phyloP scores from a whole-genome alignment of 2,329 filamentous ascomycete species.

The Blastomyces gilchristii region DNA sequence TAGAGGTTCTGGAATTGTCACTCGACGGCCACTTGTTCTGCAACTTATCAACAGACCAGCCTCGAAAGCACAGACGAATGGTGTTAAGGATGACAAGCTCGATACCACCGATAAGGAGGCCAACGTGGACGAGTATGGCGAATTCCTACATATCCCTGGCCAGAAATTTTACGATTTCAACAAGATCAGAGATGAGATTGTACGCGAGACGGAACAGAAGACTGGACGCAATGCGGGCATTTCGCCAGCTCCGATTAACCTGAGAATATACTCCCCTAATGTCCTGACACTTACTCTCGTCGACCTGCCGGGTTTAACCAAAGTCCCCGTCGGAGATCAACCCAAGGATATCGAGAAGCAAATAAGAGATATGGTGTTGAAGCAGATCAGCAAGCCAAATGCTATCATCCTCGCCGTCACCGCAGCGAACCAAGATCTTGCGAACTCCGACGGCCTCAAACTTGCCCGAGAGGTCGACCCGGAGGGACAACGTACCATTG shows the following conservation, averaged over 20 bases:
- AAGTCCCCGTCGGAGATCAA: constrained; percentile 93
- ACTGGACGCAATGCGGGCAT: constrained; percentile 94
- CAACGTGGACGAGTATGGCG: constrained; percentile 94
- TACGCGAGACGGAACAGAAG: constrained; percentile 91
- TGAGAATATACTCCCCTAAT: constrained; percentile 96
- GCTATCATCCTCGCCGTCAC: constrained; percentile 96
- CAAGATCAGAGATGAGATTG: constrained; percentile 96
- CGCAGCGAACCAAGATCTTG: constrained; percentile 92
- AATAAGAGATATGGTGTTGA: constrained; percentile 95
- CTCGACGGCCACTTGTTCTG: constrained; percentile 85
- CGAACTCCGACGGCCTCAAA: constrained; percentile 96
- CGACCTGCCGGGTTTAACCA: constrained; percentile 90
- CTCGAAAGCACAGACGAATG: constrained; percentile 56
- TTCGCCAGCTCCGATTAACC: constrained; percentile 90
- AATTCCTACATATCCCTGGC: constrained; percentile 94
- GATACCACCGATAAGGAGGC: constrained; percentile 70
- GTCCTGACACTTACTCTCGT: constrained; percentile 94
- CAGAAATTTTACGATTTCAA: constrained; percentile 98
- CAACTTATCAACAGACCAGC: constrained; percentile 90
- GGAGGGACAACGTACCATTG: constrained; percentile 93
- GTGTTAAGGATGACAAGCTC: constrained; percentile 53
- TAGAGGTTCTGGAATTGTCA: constrained; percentile 95
- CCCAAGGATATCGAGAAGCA: constrained; percentile 93
- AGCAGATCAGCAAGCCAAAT: constrained; percentile 97
- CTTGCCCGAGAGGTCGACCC: constrained; percentile 93